These are phyloP conservation scores for Podospora tetraspora DNA, from an alignment of 495 filamentous ascomycete species.

Conservation along the genomic window DNA sequence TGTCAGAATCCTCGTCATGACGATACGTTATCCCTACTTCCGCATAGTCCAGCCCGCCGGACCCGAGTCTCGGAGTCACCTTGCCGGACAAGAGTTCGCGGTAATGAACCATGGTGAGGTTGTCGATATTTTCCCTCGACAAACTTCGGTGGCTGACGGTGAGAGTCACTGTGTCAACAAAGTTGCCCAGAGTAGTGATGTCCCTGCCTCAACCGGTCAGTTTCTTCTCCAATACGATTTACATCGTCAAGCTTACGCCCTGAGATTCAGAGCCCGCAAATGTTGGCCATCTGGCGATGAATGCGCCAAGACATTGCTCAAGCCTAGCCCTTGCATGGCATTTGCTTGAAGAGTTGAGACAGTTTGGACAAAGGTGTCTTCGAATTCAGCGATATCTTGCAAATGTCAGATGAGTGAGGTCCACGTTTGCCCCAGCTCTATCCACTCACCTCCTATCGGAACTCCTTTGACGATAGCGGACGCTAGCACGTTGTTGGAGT, in stretches of 20 bases:
- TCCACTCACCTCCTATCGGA: neutral
- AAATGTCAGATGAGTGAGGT: neutral
- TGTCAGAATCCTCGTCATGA: neutral
- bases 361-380: neutral
- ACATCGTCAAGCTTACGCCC: neutral
- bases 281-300: neutral
- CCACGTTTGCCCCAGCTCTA: too few relatives aligned
- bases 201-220: neutral
- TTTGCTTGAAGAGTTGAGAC: neutral
- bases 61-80: neutral
- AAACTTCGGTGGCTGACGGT: neutral
- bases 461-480: neutral
- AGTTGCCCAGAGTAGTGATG: neutral
- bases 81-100: neutral
- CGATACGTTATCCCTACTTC: neutral
- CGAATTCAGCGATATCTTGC: conserved; percentile 6
- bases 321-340: conserved; percentile 3
- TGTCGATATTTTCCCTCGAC: neutral
- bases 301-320: conserved; percentile 14
- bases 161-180: neutral
- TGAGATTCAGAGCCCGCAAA: conserved; percentile 9
- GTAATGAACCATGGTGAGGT: neutral
- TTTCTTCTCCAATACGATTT: neutral
- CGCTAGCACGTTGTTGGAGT: neutral
- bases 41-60: neutral